Base-by-base conservation (phyloP, 2,329 filamentous ascomycete species). In the Didymella arachidicola region DNA sequence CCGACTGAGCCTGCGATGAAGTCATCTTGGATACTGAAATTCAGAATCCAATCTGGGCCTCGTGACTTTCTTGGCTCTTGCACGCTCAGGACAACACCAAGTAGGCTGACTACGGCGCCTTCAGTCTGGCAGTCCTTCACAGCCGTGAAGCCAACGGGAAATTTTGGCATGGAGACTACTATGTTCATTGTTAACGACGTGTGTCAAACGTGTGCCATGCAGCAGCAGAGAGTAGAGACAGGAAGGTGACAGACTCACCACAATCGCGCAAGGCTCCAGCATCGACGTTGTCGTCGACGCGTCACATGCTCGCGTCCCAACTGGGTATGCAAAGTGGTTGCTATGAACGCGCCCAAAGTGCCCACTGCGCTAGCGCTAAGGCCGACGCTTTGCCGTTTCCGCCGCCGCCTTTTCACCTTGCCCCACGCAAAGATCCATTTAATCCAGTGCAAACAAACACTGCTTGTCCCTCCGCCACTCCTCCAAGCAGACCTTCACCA, bases 51-150 rank as follows among this genome's bases (percentile, higher is more conserved):
- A 82, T 90, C 88, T 25, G 73, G 68, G 22, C 84, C 82, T 53
- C 61, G 78, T 1, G 87, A 87, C 11, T 72, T 55, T 0, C 86
- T 84, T 0, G 81, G 75, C 56, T 47, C 57, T n/a, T 86, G 82
- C 47, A 82, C 83, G 66, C 94, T 90, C 50, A 86, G 85, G 3
- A 94, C 84, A 4, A 94, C 76, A 1, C 92, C 93, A 49, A 92
- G 83, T 39, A 95, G 78, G 75, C 81, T 89, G 62, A 88, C 79
- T 6, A 55, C 27, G 71, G 26, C 65, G 16, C 8, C 63, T 12
- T 36, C 43, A 1, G 4, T 45, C 75, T 54, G 25, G 73, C 71
- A 27, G 38, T 87, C 72, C 61, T 77, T 69, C 64, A 86, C 75
- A 41, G 78, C 74, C 5, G 77, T 71, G 65, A 86, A 85, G 36